A percentile compares a stretch with the other conserved stretches of the same genome.
phyloP scores from a whole-genome alignment of 352 stramenopile genomes.

The Phytophthora multivora region DNA sequence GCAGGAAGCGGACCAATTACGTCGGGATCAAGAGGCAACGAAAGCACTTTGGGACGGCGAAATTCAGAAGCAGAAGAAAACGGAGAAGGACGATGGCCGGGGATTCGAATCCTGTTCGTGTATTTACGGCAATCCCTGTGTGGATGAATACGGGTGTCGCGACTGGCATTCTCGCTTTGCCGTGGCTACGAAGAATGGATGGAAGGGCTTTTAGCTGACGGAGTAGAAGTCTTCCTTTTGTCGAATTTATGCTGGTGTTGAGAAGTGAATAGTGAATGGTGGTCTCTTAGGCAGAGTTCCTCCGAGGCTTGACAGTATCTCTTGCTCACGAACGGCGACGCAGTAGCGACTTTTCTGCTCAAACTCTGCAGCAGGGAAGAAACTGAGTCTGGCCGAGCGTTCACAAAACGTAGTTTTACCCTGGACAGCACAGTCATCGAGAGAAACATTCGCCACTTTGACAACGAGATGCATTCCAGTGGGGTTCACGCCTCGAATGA shows the following conservation, averaged over 20 bases:
- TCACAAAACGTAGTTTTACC: conserved; percentile 29
- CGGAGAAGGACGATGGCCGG: conserved; percentile 57
- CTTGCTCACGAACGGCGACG: conserved; percentile 28
- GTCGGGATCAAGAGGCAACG: conserved; percentile 63
- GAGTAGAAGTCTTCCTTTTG: no score
- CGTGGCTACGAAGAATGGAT: conserved; percentile 85
- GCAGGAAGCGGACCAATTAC: conserved; percentile 74
- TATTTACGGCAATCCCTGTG: conserved; percentile 90
- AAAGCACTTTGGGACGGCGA: conserved; percentile 54
- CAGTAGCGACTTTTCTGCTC: conserved; percentile 31
- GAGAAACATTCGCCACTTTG: conserved; percentile 30
- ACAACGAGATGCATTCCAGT: conserved; percentile 30
- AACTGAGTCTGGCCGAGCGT: conserved; percentile 15
- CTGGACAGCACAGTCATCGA: conserved; percentile 25
- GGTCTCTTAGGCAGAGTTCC: conserved; percentile 24
- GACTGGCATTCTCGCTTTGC: conserved; percentile 88
- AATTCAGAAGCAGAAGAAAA: conserved; percentile 38
- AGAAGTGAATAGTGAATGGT: conserved; percentile 29
- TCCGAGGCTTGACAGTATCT: conserved; percentile 36
- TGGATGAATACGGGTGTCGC: conserved; percentile 90
- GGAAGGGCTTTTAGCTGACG: conserved; percentile 80
- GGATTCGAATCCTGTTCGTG: conserved; percentile 88
- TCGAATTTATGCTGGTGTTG: conserved; percentile 21
- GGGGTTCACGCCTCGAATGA: conserved; percentile 26
- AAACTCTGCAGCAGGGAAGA: conserved; percentile 28